Evolutionary conservation across 345 rosid species (phyloP).

Genomic region (Isatis tinctoria): DNA sequence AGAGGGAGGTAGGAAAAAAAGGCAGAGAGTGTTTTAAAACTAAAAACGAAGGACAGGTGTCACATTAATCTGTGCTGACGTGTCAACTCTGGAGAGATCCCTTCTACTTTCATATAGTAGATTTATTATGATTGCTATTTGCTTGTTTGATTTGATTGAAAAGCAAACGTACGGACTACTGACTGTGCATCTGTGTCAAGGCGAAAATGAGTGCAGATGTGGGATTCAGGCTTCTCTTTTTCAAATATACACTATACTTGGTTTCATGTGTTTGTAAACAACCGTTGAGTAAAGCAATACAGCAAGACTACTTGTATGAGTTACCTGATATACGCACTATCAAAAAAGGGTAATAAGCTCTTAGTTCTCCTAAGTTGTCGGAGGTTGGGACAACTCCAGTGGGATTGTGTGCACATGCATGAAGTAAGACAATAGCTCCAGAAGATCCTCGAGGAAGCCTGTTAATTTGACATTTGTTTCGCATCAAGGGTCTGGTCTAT

Average conservation of each 20-base stretch:
- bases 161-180: slow-evolving; percentile 55
- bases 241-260: not conserved
- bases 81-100: too few relatives aligned
- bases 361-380: slow-evolving; percentile 69
- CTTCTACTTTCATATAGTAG: too few relatives aligned
- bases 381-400: slow-evolving; percentile 94
- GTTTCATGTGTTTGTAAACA: not conserved
- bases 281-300: not conserved
- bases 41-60: too few relatives aligned
- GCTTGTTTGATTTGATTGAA: too few relatives aligned
- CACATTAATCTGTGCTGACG: too few relatives aligned
- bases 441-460: slow-evolving; percentile 91
- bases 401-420: slow-evolving; percentile 99
- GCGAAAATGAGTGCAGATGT: slow-evolving; percentile 19
- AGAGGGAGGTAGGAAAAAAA: too few relatives aligned
- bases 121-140: too few relatives aligned
- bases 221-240: not conserved
- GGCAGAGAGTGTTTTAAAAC: too few relatives aligned
- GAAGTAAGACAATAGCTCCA: slow-evolving; percentile 90
- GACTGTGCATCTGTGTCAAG: slow-evolving; percentile 63
- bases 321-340: slow-evolving; percentile 97
- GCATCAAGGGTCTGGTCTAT: not conserved
- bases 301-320: not conserved
- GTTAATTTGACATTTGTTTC: not conserved
- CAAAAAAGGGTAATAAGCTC: slow-evolving; percentile 79